A percentile compares a stretch with the other conserved stretches of the same genome.
These are phyloP conservation scores for Prosopis cineraria DNA, from an alignment of 306 rosid genomes.

Conservation along the genomic window DNA sequence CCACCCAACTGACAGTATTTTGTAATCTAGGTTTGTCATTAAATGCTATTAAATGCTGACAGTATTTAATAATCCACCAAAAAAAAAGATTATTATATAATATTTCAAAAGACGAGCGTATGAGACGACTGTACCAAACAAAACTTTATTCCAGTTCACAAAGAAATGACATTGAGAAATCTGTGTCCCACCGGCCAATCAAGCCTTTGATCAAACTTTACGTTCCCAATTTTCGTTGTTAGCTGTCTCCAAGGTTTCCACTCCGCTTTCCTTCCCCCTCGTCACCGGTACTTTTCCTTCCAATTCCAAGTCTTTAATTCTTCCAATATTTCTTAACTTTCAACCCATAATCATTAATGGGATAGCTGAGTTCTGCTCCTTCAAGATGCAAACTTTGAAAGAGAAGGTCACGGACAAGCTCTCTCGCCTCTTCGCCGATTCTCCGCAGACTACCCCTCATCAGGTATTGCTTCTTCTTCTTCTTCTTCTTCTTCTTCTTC, in stretches of 20 bases:
- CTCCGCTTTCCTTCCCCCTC: not conserved
- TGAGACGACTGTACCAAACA: not conserved
- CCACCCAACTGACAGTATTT: no score
- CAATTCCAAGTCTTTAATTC: not conserved
- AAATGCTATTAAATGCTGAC: no score
- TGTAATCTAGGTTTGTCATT: no score
- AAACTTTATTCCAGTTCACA: not conserved
- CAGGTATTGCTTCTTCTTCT: slow-evolving; percentile 42
- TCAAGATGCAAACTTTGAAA: slow-evolving; percentile 62
- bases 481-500: no score
- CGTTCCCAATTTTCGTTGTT: slow-evolving; percentile 31
- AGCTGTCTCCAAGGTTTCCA: slow-evolving; percentile 4
- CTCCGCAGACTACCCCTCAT: slow-evolving; percentile 43
- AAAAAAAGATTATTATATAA: no score
- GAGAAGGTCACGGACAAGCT: slow-evolving; percentile 68
- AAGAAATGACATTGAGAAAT: not conserved
- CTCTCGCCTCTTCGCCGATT: slow-evolving; percentile 60
- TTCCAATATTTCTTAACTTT: not conserved
- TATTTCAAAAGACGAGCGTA: no score
- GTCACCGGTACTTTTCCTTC: slow-evolving; percentile 29
- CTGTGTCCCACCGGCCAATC: not conserved
- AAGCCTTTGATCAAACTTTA: not conserved
- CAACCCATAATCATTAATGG: slow-evolving; percentile 23
- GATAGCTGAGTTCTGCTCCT: slow-evolving; percentile 5
- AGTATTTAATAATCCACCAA: no score